These are phyloP conservation scores for Gynostemma pentaphyllum DNA, from an alignment of 306 rosid genomes.

Conservation along the genomic window DNA sequence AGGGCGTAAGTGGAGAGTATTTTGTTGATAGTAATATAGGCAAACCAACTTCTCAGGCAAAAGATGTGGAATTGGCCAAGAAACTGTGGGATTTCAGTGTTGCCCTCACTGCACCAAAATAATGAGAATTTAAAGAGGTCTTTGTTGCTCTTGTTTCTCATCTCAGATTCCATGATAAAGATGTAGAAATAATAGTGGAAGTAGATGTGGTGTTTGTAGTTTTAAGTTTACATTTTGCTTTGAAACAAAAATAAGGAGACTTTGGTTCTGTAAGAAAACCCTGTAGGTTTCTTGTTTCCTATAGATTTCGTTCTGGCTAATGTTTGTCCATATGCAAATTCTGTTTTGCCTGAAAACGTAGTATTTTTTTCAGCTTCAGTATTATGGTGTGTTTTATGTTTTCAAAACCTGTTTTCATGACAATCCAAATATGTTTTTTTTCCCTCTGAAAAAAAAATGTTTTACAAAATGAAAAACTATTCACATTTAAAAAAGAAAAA, in stretches of 20 bases:
- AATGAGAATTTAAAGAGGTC: background rate
- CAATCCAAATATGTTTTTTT: background rate
- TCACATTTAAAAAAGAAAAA: background rate
- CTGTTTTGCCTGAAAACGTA: background rate
- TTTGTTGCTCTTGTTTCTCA: conserved; percentile 2
- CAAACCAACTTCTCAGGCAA: conserved; percentile 16
- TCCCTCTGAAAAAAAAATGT: background rate
- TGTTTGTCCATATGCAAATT: background rate
- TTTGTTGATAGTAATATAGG: conserved; percentile 26
- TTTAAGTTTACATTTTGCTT: background rate
- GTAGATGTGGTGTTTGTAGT: background rate
- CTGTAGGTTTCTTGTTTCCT: background rate
- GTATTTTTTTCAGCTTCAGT: background rate
- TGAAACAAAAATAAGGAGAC: background rate
- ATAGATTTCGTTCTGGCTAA: background rate
- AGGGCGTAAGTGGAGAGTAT: conserved; percentile 36
- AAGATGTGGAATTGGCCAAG: conserved; percentile 26
- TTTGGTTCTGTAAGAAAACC: no score
- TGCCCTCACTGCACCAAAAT: conserved; percentile 15
- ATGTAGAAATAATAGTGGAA: background rate
- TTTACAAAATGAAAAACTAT: background rate
- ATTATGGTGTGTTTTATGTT: background rate
- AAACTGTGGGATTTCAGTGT: conserved; percentile 34
- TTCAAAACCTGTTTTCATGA: background rate
- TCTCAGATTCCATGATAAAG: background rate